Evolutionary conservation across 2,329 filamentous ascomycete genomes (phyloP), one percentile per base, ranked within the genome.

Genomic region (Fusarium kyushuense): DNA sequence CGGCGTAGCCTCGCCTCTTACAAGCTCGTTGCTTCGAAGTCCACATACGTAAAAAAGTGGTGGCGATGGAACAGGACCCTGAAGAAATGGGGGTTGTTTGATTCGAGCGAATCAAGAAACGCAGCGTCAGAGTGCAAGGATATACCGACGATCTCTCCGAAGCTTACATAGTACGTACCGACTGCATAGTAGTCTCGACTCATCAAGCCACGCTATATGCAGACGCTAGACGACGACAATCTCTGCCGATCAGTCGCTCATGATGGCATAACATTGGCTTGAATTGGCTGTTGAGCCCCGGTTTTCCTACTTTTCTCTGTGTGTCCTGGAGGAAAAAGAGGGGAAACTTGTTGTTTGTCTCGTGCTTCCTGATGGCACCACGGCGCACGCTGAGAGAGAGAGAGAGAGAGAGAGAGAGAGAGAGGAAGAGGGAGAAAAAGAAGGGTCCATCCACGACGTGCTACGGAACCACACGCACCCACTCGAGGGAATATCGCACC

Each of bases 181-280:
- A 33, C 52, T 35, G 51, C 16, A 23, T 25, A 25, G 48, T 40
- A 55, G 48, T 63, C 23, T 35, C 45, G 33, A 55, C 32, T 70
- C 58, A 38, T 54, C 46, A 33, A 67, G 56, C 63, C 73, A 74
- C 69, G 72, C 72, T 62, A 74, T 73, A 56, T 59, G 51, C 63
- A 58, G 67, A 54, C 63, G 59, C 72, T 73, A 73, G 57, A 58
- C 27, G 55, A 57, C 53, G 67, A 73, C 62, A 65, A 74, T 74
- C 71, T 71, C 38, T 67, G 71, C 40, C 54, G 71, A 73, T 73
- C 71, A 45, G 45, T 63, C 46, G 54, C 40, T 32, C 41, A 63
- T 53, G 60, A 61, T 54, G 58, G 58, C 30, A 63, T 56, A 43
- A 25, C 41, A 70, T 72, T 71, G 71, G 71, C 14, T 42, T 65